phyloP scores from a whole-genome alignment of 1,284 basidiomycete genomes.

The Phylloporus gajari region DNA sequence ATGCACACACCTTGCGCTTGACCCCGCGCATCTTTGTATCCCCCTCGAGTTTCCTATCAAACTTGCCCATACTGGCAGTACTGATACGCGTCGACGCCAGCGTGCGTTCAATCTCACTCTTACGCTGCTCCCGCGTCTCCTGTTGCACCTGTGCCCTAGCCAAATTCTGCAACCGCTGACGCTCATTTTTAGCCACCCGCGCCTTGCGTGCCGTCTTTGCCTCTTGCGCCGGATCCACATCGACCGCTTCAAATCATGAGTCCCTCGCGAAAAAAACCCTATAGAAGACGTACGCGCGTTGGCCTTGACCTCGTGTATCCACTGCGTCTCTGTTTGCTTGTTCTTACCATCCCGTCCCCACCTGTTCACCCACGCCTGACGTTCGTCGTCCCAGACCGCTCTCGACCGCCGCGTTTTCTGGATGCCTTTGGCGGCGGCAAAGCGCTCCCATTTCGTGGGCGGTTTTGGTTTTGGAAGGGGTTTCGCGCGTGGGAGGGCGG shows the following conservation, averaged over 20 bases:
- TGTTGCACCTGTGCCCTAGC: slow-evolving; percentile 60
- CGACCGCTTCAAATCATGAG: slow-evolving; percentile 59
- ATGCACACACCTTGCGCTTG: slow-evolving; percentile 85
- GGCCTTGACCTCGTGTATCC: slow-evolving; percentile 90
- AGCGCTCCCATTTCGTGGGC: slow-evolving; percentile 96
- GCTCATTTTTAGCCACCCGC: slow-evolving; percentile 86
- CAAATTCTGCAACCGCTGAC: slow-evolving; percentile 83
- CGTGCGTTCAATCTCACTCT: slow-evolving; percentile 80
- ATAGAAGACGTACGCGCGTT: slow-evolving; percentile 75
- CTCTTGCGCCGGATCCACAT: slow-evolving; percentile 82
- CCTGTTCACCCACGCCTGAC: slow-evolving; percentile 90
- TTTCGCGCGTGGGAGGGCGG: slow-evolving; percentile 88
- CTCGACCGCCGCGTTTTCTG: slow-evolving; percentile 81
- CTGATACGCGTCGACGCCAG: slow-evolving; percentile 84
- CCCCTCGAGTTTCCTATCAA: slow-evolving; percentile 89
- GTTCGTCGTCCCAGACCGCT: slow-evolving; percentile 92
- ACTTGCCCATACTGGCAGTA: slow-evolving; percentile 94
- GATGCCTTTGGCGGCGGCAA: slow-evolving; percentile 95
- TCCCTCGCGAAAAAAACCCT: slow-evolving; percentile 23
- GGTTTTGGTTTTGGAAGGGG: slow-evolving; percentile 93
- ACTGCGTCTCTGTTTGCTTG: slow-evolving; percentile 88
- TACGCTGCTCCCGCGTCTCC: slow-evolving; percentile 63
- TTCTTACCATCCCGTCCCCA: slow-evolving; percentile 96
- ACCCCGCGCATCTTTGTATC: slow-evolving; percentile 89
- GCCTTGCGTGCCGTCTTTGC: slow-evolving; percentile 84